Percentiles rank a stretch among this genome's conserved stretches.
These are phyloP conservation scores for Tilletia caries DNA, from an alignment of 1,284 basidiomycete genomes.

Conservation along the genomic window DNA sequence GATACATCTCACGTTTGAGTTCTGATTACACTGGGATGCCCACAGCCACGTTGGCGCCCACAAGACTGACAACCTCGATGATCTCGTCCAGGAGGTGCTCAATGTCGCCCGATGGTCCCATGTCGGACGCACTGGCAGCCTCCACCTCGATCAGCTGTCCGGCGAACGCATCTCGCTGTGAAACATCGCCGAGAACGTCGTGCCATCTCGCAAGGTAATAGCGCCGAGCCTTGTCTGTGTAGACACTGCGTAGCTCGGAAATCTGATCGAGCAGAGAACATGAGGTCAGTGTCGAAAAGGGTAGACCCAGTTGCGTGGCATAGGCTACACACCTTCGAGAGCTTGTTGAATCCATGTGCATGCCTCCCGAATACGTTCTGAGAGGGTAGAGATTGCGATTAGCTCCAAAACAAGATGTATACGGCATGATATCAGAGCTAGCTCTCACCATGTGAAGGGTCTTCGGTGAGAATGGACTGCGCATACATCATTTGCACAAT, in stretches of 20 bases:
- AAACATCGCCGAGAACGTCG: neutral
- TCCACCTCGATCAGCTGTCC: neutral
- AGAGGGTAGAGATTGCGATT: neutral
- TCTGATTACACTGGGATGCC: constrained; percentile 4
- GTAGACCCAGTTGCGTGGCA: neutral
- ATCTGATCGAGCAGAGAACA: neutral
- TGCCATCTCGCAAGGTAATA: neutral
- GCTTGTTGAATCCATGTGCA: neutral
- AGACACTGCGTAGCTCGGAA: neutral
- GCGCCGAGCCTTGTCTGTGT: neutral
- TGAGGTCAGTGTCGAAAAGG: neutral
- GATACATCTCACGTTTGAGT: too few species aligned
- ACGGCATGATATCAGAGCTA: too few species aligned
- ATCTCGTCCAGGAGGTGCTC: neutral
- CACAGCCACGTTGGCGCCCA: constrained; percentile 1
- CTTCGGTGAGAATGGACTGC: neutral
- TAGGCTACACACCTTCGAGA: neutral
- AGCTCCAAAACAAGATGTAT: too few species aligned
- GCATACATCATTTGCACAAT: neutral
- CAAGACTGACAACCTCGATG: neutral
- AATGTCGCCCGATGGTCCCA: neutral
- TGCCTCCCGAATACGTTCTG: neutral
- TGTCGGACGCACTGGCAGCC: neutral
- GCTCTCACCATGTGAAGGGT: neutral
- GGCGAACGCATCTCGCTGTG: neutral